These are phyloP conservation scores for Kazachstania sp. DNA, from an alignment of 1,139 yeast species.

Conservation along the genomic window DNA sequence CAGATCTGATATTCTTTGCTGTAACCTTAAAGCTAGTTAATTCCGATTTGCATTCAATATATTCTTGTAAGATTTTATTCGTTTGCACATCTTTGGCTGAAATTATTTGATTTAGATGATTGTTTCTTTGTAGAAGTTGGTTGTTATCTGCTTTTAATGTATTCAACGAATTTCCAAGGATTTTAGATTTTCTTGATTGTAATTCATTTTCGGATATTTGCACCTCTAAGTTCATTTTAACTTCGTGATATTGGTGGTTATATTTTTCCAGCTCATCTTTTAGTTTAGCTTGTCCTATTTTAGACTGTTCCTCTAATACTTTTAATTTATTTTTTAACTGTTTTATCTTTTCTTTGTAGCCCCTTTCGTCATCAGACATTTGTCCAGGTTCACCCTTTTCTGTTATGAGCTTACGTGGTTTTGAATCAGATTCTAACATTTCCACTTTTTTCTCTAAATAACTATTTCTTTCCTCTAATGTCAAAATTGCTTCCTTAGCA, in stretches of 20 bases:
- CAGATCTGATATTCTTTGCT: conserved; percentile 39
- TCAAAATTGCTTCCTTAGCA: conserved; percentile 48
- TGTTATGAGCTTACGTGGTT: conserved; percentile 2
- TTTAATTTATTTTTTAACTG: conserved; percentile 18
- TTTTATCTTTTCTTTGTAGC: neutral
- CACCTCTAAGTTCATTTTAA: conserved; percentile 40
- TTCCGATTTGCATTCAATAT: conserved; percentile 38
- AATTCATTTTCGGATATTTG: conserved; percentile 41
- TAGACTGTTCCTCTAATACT: neutral
- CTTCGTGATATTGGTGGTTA: conserved; percentile 40
- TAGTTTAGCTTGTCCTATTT: neutral
- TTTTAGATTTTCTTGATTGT: conserved; percentile 38
- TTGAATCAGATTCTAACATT: conserved; percentile 10
- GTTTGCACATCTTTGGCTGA: conserved; percentile 49
- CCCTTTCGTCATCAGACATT: neutral
- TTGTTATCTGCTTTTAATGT: conserved; percentile 38
- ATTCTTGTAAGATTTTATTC: conserved; percentile 48
- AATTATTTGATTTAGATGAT: conserved; percentile 48
- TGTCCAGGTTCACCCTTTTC: neutral
- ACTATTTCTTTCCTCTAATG: conserved; percentile 55
- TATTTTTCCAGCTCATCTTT: neutral
- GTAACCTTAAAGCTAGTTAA: neutral
- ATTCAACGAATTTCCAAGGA: conserved; percentile 34
- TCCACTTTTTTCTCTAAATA: conserved; percentile 28
- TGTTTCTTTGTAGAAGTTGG: conserved; percentile 36